phyloP scores from a whole-genome alignment of 345 rosid genomes.

The Acer negundo region DNA sequence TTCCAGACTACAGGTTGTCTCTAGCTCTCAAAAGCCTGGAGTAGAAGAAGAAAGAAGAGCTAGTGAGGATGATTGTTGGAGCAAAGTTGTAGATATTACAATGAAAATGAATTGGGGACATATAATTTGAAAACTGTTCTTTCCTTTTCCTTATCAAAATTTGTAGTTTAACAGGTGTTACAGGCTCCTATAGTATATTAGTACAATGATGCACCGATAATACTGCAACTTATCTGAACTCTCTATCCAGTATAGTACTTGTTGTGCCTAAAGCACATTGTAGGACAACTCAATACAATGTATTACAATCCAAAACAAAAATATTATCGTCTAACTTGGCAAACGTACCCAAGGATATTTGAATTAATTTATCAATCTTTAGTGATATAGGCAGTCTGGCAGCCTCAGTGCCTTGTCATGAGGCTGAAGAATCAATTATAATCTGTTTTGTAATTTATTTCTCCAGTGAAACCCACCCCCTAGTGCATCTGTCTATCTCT shows the following conservation, averaged over 20 bases:
- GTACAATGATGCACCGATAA: background rate
- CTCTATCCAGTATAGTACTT: background rate
- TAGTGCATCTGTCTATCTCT: background rate
- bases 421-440: background rate
- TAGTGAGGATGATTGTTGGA: background rate
- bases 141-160: background rate
- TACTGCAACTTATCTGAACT: background rate
- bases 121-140: background rate
- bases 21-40: background rate
- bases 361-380: background rate
- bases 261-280: background rate
- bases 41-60: background rate
- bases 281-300: background rate
- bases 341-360: background rate
- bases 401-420: background rate
- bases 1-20: conserved; percentile 1
- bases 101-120: background rate
- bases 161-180: background rate
- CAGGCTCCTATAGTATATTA: background rate
- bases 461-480: background rate
- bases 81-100: background rate
- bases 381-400: background rate
- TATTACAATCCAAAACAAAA: background rate
- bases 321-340: background rate
- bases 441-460: background rate